These are phyloP conservation scores for Diplotaxis tenuifolia DNA, from an alignment of 345 rosid species.

Conservation along the genomic window DNA sequence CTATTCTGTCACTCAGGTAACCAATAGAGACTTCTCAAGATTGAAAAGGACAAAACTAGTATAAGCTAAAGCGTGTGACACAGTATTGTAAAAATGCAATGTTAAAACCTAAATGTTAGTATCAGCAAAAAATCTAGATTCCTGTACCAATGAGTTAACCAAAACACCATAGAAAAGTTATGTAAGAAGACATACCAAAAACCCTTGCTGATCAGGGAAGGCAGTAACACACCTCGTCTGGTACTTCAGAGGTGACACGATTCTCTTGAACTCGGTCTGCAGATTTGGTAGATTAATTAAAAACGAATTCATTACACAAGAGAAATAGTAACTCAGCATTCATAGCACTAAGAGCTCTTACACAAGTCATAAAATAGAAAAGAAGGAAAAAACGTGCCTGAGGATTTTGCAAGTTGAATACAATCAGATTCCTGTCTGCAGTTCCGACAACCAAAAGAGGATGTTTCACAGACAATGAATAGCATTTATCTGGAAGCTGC, in stretches of 20 bases:
- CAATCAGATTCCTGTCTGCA: constrained; percentile 86
- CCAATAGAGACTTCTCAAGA: background rate
- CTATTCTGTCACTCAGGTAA: constrained; percentile 26
- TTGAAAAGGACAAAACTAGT: background rate
- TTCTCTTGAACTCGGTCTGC: constrained; percentile 91
- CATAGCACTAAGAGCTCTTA: background rate
- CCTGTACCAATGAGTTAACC: background rate
- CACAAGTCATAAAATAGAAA: background rate
- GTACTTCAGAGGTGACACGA: constrained; percentile 82
- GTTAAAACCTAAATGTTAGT: background rate
- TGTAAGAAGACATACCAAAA: constrained; percentile 57
- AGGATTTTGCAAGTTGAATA: constrained; percentile 83
- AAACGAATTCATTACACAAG: background rate
- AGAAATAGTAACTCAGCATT: background rate
- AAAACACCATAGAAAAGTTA: background rate
- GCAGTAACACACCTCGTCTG: constrained; percentile 96
- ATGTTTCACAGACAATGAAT: constrained; percentile 75
- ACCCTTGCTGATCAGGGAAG: constrained; percentile 98
- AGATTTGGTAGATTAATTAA: constrained; percentile 10
- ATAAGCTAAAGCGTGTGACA: no score
- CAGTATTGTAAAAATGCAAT: no score
- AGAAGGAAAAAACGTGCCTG: constrained; percentile 49
- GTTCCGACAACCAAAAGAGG: constrained; percentile 98
- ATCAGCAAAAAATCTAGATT: constrained; percentile 14
- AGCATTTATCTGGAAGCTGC: constrained; percentile 93